A percentile compares a stretch with the other conserved stretches of the same genome.
These are phyloP conservation scores for Alloteropsis angusta DNA, from an alignment of 202 grass and related monocot species.

Conservation along the genomic window DNA sequence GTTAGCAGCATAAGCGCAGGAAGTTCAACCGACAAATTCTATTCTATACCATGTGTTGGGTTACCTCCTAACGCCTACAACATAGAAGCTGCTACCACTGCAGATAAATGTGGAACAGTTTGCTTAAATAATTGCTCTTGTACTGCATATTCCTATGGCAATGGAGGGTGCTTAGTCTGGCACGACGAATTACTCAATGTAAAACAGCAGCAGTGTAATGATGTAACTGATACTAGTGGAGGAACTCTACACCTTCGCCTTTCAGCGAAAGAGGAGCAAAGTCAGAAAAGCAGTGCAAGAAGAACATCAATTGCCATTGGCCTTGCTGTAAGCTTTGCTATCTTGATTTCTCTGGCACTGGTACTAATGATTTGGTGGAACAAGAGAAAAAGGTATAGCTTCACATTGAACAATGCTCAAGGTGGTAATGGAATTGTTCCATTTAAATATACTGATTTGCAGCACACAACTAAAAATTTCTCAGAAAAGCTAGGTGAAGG, in stretches of 20 bases:
- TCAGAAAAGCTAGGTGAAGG: constrained; percentile 35
- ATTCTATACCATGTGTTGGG: not conserved
- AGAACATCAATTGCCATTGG: not conserved
- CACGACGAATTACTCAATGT: not conserved
- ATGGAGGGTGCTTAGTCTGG: not conserved
- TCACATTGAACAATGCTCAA: not conserved
- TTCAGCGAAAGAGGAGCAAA: not conserved
- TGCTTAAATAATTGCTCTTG: constrained; percentile 19
- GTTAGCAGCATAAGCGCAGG: not conserved
- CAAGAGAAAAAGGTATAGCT: not conserved
- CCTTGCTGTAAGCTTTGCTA: not conserved
- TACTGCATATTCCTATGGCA: not conserved
- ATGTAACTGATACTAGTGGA: not conserved
- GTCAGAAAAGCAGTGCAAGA: not conserved
- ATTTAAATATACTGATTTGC: constrained; percentile 26
- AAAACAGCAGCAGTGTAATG: not conserved
- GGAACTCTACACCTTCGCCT: not conserved
- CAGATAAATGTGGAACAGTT: not conserved
- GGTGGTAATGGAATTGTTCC: not conserved
- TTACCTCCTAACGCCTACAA: not conserved
- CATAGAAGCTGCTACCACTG: not conserved
- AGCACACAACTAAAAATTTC: constrained; percentile 35
- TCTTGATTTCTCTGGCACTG: not conserved
- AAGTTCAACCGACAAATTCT: not conserved
- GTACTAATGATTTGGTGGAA: not conserved